phyloP scores from a whole-genome alignment of 441 rosid species.

The Hura crepitans region DNA sequence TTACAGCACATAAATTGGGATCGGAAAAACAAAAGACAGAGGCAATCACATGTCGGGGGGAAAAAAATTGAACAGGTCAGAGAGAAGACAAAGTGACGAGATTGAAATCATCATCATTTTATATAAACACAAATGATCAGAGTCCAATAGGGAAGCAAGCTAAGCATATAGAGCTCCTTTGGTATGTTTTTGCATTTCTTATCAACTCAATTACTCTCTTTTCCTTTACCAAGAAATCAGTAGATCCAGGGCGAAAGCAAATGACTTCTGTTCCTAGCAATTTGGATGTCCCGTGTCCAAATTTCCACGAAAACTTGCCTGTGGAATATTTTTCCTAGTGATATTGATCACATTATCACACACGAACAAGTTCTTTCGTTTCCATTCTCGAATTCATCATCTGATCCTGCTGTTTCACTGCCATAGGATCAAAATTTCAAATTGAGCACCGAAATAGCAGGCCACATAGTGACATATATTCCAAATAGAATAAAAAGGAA shows the following conservation, averaged over 20 bases:
- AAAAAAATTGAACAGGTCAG: constrained; percentile 25
- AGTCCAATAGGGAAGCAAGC: constrained; percentile 28
- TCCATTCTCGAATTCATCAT: constrained; percentile 64
- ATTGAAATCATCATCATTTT: constrained; percentile 37
- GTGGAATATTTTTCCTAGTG: background rate
- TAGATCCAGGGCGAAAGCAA: constrained; percentile 19
- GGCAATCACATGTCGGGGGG: constrained; percentile 24
- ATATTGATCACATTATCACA: constrained; percentile 58
- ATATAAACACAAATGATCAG: constrained; percentile 38
- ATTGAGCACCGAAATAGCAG: constrained; percentile 20
- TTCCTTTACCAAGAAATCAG: constrained; percentile 19
- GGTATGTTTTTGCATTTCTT: constrained; percentile 14
- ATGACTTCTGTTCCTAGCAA: constrained; percentile 22
- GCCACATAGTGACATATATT: background rate
- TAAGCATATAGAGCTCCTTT: constrained; percentile 20
- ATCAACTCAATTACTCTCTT: constrained; percentile 17
- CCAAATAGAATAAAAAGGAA: background rate
- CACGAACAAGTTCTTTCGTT: constrained; percentile 72
- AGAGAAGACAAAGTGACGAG: constrained; percentile 34
- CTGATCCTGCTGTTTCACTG: constrained; percentile 83
- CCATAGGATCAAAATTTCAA: constrained; percentile 28
- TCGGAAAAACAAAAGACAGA: constrained; percentile 16
- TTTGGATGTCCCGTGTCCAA: constrained; percentile 12
- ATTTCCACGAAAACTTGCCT: constrained; percentile 14
- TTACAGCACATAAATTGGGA: constrained; percentile 25